phyloP scores from a whole-genome alignment of 176 grass and related monocot genomes.

The Cocos nucifera region DNA sequence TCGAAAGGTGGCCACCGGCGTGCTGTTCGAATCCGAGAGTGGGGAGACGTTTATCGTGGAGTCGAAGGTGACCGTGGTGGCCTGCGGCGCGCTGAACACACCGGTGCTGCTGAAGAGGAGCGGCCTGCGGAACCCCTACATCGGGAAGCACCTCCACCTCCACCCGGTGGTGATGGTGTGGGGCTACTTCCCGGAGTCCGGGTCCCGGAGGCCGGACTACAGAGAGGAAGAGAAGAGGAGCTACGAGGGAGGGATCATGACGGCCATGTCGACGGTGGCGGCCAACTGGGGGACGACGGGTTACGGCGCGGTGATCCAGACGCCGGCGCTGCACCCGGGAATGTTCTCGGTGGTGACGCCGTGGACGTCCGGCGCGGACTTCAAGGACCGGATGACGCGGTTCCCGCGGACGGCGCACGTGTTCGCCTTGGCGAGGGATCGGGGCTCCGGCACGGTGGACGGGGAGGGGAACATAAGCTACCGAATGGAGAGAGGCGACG shows the following conservation, averaged over 20 bases:
- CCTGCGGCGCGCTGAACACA: conserved; percentile 23
- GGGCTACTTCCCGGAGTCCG: conserved; percentile 12
- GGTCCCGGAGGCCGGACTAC: not conserved
- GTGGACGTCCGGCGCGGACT: conserved; percentile 13
- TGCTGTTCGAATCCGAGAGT: not conserved
- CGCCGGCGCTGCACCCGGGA: conserved; percentile 15
- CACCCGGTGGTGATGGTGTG: conserved; percentile 20
- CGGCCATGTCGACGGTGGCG: conserved; percentile 1
- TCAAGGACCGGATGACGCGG: conserved; percentile 13
- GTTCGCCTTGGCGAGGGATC: conserved; percentile 13
- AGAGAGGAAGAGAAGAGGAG: not conserved
- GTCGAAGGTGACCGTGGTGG: conserved; percentile 19
- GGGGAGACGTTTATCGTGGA: not conserved
- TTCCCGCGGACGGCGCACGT: conserved; percentile 21
- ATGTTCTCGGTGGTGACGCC: conserved; percentile 22
- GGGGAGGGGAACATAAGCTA: not conserved
- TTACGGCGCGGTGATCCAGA: conserved; percentile 15
- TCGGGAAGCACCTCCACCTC: conserved; percentile 24
- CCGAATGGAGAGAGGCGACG: conserved; percentile 5
- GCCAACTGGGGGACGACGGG: not conserved
- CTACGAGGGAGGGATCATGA: conserved; percentile 17
- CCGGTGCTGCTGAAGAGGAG: conserved; percentile 15
- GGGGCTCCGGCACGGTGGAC: conserved; percentile 7
- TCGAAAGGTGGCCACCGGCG: conserved; percentile 5
- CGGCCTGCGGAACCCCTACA: conserved; percentile 17